phyloP scores from a whole-genome alignment of 768 basidiomycete species.

The Melanogaster broomeanus region DNA sequence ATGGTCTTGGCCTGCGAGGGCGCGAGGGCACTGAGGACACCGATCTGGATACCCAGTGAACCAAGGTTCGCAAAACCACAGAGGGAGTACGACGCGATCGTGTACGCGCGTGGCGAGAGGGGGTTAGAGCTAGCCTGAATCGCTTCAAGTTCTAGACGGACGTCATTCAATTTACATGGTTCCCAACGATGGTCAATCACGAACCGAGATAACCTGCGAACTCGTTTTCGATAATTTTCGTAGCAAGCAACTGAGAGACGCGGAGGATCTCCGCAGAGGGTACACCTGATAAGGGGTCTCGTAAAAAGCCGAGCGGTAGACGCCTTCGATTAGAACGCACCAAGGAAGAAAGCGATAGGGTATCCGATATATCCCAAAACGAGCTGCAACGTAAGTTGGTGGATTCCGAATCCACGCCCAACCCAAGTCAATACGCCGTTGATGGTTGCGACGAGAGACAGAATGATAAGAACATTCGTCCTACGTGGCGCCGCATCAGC shows the following conservation, averaged over 20 bases:
- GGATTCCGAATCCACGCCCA: constrained; percentile 82
- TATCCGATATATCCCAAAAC: constrained; percentile 88
- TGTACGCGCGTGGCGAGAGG: constrained; percentile 72
- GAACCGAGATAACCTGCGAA: constrained; percentile 69
- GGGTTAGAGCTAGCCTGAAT: constrained; percentile 53
- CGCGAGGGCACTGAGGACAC: constrained; percentile 70
- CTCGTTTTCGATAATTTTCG: constrained; percentile 87
- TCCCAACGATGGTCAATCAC: constrained; percentile 2
- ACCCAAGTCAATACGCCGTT: constrained; percentile 90
- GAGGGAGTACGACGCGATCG: constrained; percentile 83
- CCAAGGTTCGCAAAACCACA: constrained; percentile 91
- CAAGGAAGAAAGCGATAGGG: constrained; percentile 79
- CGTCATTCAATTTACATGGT: neutral
- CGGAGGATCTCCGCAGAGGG: constrained; percentile 79
- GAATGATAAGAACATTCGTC: constrained; percentile 81
- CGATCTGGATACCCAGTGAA: constrained; percentile 85
- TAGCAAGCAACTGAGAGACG: constrained; percentile 80
- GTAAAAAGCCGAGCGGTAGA: constrained; percentile 1
- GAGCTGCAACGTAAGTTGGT: constrained; percentile 79
- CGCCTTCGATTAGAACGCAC: constrained; percentile 17
- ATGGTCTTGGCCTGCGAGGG: constrained; percentile 72
- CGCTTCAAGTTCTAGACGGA: constrained; percentile 34
- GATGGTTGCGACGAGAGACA: constrained; percentile 78
- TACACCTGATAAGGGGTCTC: constrained; percentile 46
- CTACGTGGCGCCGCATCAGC: constrained; percentile 35